Evolutionary conservation across 2,329 filamentous ascomycete genomes (phyloP).

Genomic region (Polychaeton citri): DNA sequence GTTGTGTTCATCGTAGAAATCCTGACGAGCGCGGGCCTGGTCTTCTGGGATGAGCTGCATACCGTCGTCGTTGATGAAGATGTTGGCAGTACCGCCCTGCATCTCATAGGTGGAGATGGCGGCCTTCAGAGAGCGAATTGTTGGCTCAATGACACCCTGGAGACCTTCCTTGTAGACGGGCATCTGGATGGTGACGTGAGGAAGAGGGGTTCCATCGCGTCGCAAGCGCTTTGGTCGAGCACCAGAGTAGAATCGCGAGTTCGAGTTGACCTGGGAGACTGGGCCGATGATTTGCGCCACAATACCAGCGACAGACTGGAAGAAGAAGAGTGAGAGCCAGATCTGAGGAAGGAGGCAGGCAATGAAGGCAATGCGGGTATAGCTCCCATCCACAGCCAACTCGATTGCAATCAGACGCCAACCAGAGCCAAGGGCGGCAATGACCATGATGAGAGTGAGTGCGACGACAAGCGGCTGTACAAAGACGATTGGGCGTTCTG

Average conservation of each 20-base stretch:
- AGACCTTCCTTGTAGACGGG: constrained; percentile 31
- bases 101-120: constrained; percentile 39
- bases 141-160: constrained; percentile 24
- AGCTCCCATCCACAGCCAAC: constrained; percentile 39
- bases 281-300: constrained; percentile 31
- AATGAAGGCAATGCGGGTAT: constrained; percentile 41
- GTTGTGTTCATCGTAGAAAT: constrained; percentile 37
- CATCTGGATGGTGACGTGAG: constrained; percentile 42
- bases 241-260: constrained; percentile 35
- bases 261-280: constrained; percentile 29
- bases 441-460: constrained; percentile 39
- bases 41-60: constrained; percentile 45
- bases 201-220: constrained; percentile 22
- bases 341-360: constrained; percentile 40
- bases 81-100: constrained; percentile 51
- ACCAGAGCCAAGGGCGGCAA: constrained; percentile 43
- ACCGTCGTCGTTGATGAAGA: constrained; percentile 57
- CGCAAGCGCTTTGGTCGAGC: constrained; percentile 25
- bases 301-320: constrained; percentile 30
- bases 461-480: constrained; percentile 42
- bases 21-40: constrained; percentile 30
- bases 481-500: constrained; percentile 38
- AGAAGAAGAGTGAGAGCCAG: constrained; percentile 45
- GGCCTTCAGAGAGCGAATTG: constrained; percentile 24
- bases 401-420: constrained; percentile 44